phyloP scores from a whole-genome alignment of 129 eudicot species.

The Artemisia argyi region DNA sequence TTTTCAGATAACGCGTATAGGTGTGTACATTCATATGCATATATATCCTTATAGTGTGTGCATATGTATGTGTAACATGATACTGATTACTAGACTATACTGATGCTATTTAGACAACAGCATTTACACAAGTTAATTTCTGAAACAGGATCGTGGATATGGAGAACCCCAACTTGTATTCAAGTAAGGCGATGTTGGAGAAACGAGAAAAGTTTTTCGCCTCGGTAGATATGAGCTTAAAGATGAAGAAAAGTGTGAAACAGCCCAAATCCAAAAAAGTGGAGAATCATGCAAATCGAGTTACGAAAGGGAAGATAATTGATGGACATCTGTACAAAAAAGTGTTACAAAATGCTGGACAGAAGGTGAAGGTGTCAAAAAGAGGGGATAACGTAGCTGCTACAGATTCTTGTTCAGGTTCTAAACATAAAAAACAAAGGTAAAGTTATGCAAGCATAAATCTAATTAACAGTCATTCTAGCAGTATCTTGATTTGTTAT shows the following conservation, averaged over 20 bases:
- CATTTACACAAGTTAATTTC: not conserved
- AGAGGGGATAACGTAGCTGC: not conserved
- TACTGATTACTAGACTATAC: not conserved
- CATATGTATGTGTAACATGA: too few species aligned
- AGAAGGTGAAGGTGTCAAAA: conserved; percentile 9
- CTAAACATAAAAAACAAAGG: conserved; percentile 12
- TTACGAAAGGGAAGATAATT: conserved; percentile 2
- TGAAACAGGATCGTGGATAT: not conserved
- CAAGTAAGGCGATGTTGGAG: conserved; percentile 2
- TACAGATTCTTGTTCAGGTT: not conserved
- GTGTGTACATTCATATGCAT: too few species aligned
- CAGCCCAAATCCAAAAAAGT: not conserved
- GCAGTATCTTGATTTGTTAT: not conserved
- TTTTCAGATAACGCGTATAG: too few species aligned
- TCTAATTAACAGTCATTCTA: not conserved
- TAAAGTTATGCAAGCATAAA: not conserved
- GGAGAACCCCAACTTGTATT: not conserved
- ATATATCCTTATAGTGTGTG: too few species aligned
- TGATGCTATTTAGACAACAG: not conserved
- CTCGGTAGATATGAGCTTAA: not conserved
- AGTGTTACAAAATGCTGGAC: not conserved
- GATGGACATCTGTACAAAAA: conserved; percentile 21
- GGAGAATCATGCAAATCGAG: not conserved
- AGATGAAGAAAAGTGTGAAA: not conserved
- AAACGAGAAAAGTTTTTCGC: conserved; percentile 6